These are phyloP conservation scores for Lachnellula willkommii DNA, from an alignment of 2,329 filamentous ascomycete species.

Conservation along the genomic window DNA sequence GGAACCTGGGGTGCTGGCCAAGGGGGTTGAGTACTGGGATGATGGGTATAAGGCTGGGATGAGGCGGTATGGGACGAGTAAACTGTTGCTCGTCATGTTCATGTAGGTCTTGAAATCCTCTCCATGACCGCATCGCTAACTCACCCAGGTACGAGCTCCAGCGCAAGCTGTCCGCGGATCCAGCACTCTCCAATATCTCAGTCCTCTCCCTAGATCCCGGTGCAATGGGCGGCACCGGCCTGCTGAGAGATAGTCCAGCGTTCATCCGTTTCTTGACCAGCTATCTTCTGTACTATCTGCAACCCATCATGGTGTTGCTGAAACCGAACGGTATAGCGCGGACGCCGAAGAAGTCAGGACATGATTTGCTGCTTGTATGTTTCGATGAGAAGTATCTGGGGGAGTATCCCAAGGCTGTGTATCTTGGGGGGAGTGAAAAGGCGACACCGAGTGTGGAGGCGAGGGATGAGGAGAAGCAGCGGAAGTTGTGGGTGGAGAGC, in stretches of 20 bases:
- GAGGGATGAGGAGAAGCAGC: conserved; percentile 30
- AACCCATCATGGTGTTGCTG: conserved; percentile 24
- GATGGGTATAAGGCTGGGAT: conserved; percentile 9
- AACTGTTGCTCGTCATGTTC: conserved; percentile 8
- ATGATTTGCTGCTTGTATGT: conserved; percentile 31
- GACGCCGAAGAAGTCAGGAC: conserved; percentile 32
- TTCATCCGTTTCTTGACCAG: conserved; percentile 20
- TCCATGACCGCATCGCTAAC: background rate
- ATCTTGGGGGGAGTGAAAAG: conserved; percentile 34
- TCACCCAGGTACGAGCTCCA: conserved; percentile 9
- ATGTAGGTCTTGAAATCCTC: background rate
- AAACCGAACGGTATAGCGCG: conserved; percentile 31
- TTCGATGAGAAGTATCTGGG: conserved; percentile 25
- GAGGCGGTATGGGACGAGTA: conserved; percentile 12
- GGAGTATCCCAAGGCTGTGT: conserved; percentile 19
- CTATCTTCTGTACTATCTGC: conserved; percentile 16
- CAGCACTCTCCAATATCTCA: conserved; percentile 30
- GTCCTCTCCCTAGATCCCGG: conserved; percentile 37
- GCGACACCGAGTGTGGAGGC: conserved; percentile 28
- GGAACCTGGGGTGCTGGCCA: background rate
- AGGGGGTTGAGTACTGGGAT: conserved; percentile 2
- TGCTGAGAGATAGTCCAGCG: conserved; percentile 22
- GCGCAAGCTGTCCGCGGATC: background rate
- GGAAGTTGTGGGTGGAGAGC: conserved; percentile 30
- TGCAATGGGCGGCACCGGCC: conserved; percentile 30